Evolutionary conservation across 257 asterid genomes (phyloP), one percentile per base, ranked within the genome.

Genomic region (Solanum lycopersicoides): DNA sequence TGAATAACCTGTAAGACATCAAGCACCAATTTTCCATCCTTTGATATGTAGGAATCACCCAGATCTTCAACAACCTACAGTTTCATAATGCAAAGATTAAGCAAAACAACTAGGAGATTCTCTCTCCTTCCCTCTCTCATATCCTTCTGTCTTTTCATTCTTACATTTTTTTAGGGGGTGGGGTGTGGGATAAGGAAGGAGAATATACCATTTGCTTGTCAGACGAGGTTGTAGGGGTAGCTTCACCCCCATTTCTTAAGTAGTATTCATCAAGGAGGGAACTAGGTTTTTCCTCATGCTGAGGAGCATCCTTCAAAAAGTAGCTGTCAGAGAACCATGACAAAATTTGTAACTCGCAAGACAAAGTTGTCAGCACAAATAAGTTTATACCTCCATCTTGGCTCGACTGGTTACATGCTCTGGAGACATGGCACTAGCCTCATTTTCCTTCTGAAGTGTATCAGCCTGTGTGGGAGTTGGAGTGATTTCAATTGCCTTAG

Each of bases 1-100:
- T 96, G 99, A 88, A 97, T 92, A 88, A 98, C 98, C 92, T 96
- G 93, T 91, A 97, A 89, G 89, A 97, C 94, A 92, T 96, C 99
- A 89, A 97, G 92, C 90, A 96, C 93, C 93, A 97, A 83, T 91
- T 95, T 95, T 53, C 99, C 99, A 91, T 97, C 99, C 90, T 93
- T 92, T 50, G 97, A 89, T 93, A 94, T 88, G 91, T 89, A 94
- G 88, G 92, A 94, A 85, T 92, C 98, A 89, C 85, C 63, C 41
- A 68, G 87, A 88, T 89, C 94, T 91, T 95, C 96, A n/a, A 45
- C 83, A 59, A 85, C 94, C 98, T 95, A 90, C 90, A 90, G 86
- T 87, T 90, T 88, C 86, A 84, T 68, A 83, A 83, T 30, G 45
- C 84, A 87, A 85, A 42, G 32, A 74, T 76, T 59, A 84, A 87